phyloP scores from a whole-genome alignment of 1,284 basidiomycete species.

The Vanrija humicola region DNA sequence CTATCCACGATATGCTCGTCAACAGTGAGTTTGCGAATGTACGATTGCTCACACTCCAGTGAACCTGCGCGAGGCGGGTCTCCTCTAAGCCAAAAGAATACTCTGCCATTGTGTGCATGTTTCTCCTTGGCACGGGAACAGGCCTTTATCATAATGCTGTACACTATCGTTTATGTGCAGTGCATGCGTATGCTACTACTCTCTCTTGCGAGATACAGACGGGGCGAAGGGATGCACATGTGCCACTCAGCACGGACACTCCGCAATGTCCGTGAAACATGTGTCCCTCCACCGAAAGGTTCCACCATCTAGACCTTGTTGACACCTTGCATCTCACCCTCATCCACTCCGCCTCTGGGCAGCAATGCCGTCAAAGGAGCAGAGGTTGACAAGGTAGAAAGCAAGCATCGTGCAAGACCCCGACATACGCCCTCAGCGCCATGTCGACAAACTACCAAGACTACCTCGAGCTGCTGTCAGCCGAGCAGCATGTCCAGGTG shows the following conservation, averaged over 20 bases:
- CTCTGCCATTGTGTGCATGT: neutral
- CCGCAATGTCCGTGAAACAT: too few relatives aligned
- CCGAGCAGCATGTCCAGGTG: slow-evolving; percentile 45
- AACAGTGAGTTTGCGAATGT: neutral
- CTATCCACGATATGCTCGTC: slow-evolving; percentile 5
- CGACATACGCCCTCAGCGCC: neutral
- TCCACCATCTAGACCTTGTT: too few relatives aligned
- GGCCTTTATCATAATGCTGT: too few relatives aligned
- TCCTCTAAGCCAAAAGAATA: slow-evolving; percentile 29
- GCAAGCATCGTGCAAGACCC: neutral
- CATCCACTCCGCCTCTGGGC: too few relatives aligned
- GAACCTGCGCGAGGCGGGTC: slow-evolving; percentile 50
- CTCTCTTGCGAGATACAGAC: too few relatives aligned
- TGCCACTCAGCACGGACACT: too few relatives aligned
- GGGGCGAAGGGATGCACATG: too few relatives aligned
- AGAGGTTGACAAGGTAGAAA: too few relatives aligned
- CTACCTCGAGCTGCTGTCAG: slow-evolving; percentile 39
- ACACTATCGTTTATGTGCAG: too few relatives aligned
- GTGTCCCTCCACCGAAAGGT: neutral
- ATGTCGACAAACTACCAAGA: slow-evolving; percentile 44
- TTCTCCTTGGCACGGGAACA: neutral
- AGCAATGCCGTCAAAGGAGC: too few relatives aligned
- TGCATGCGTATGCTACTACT: too few relatives aligned
- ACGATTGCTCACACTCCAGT: slow-evolving; percentile 15
- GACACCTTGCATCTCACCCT: too few relatives aligned